A percentile compares a stretch with the other conserved stretches of the same genome.
phyloP scores from a whole-genome alignment of 2,329 filamentous ascomycete species.

The Gyromitra esculenta region DNA sequence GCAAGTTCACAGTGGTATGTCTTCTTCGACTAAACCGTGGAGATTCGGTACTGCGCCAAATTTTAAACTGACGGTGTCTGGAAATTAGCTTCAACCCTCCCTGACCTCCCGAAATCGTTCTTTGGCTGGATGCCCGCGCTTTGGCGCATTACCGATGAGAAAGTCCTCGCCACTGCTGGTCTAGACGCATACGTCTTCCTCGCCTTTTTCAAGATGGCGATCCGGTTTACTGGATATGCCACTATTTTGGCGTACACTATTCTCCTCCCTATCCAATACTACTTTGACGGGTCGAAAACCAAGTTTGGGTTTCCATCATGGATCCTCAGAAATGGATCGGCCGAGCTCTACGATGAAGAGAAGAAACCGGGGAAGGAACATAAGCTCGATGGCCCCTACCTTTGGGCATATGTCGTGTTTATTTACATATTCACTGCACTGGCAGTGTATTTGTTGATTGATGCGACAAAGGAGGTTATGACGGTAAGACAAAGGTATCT shows the following conservation, averaged over 20 bases:
- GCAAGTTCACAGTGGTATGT: constrained; percentile 65
- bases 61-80: constrained; percentile 26
- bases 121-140: constrained; percentile 93
- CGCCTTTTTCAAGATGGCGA: constrained; percentile 94
- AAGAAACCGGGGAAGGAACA: constrained; percentile 58
- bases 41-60: neutral
- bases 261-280: constrained; percentile 84
- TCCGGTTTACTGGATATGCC: constrained; percentile 80
- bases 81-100: constrained; percentile 69
- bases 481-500: constrained; percentile 88
- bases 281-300: constrained; percentile 63
- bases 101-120: constrained; percentile 81
- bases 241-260: constrained; percentile 82
- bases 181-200: constrained; percentile 97
- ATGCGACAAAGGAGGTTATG: constrained; percentile 85
- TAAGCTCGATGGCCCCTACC: constrained; percentile 64
- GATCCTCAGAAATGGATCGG: constrained; percentile 27
- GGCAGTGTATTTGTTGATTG: constrained; percentile 82
- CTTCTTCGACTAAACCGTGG: neutral
- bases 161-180: constrained; percentile 87
- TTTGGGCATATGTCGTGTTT: constrained; percentile 96
- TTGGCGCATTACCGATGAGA: constrained; percentile 84
- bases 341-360: constrained; percentile 30
- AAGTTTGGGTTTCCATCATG: constrained; percentile 47
- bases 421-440: constrained; percentile 89